Conservation (phyloP, 1,284 basidiomycete species). For the Sanghuangporus baumii region DNA sequence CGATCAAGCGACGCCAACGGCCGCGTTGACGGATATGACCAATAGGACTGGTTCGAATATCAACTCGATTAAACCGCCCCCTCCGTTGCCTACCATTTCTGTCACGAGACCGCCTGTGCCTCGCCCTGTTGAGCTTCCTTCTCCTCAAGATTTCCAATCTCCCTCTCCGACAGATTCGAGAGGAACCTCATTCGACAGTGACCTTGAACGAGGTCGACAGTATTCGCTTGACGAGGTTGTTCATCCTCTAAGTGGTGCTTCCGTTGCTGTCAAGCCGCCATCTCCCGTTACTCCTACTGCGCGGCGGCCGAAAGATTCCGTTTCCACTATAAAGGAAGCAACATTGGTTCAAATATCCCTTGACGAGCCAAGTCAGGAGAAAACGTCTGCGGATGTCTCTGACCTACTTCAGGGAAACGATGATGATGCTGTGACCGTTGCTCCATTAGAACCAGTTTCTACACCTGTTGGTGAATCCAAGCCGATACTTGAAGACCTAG, state of each 20-base stretch:
- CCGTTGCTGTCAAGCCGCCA: conserved; percentile 13
- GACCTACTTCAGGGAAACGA: conserved; percentile 12
- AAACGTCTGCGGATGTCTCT: not conserved
- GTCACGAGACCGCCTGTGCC: conserved; percentile 67
- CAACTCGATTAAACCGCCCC: conserved; percentile 17
- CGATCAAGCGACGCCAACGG: conserved; percentile 22
- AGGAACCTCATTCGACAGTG: conserved; percentile 44
- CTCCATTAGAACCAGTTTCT: conserved; percentile 11
- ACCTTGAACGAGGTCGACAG: conserved; percentile 52
- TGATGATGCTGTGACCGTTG: conserved; percentile 3
- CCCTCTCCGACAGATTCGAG: conserved; percentile 41
- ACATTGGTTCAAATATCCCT: conserved; percentile 14
- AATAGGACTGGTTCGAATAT: conserved; percentile 16
- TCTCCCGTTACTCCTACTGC: conserved; percentile 11
- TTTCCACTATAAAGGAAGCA: conserved; percentile 15
- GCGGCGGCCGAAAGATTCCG: conserved; percentile 1
- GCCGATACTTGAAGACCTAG: not conserved
- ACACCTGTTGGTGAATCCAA: conserved; percentile 5
- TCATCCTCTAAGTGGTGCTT: conserved; percentile 14
- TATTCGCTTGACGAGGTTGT: conserved; percentile 34
- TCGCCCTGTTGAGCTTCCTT: conserved; percentile 58
- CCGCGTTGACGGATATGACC: conserved; percentile 28
- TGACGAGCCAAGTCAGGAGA: conserved; percentile 5
- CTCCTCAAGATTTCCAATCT: conserved; percentile 48
- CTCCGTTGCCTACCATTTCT: conserved; percentile 46